Percentiles rank a stretch among this genome's conserved stretches.
phyloP scores from a whole-genome alignment of 225 moss, liverwort and hornwort genomes.

The Asterella californica region DNA sequence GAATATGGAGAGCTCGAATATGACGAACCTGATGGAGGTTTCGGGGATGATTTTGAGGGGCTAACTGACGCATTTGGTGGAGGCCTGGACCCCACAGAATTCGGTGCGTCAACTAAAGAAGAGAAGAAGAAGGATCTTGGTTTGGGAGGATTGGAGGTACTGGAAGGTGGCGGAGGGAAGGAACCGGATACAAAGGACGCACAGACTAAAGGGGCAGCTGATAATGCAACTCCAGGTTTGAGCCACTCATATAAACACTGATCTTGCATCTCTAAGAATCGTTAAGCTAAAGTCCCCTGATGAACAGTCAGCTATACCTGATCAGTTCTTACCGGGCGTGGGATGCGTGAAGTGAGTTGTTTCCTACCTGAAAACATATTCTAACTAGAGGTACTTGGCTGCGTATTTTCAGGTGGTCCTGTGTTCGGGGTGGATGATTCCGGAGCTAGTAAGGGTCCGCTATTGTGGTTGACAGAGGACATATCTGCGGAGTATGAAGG shows the following conservation, averaged over 20 bases:
- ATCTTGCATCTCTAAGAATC: not conserved
- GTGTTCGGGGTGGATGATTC: conserved; percentile 41
- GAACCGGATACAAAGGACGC: conserved; percentile 33
- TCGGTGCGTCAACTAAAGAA: conserved; percentile 74
- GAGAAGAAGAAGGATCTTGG: conserved; percentile 66
- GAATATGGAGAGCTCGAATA: conserved; percentile 93
- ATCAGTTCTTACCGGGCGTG: not conserved
- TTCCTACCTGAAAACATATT: not conserved
- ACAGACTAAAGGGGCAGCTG: conserved; percentile 13
- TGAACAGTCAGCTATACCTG: not conserved
- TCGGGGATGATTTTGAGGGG: conserved; percentile 98
- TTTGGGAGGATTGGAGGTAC: conserved; percentile 68
- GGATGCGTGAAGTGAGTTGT: not conserved
- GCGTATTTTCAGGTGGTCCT: conserved; percentile 41
- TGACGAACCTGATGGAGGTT: conserved; percentile 93
- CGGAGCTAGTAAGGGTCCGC: conserved; percentile 48
- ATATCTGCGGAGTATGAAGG: conserved; percentile 88
- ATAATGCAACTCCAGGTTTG: conserved; percentile 19
- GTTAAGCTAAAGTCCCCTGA: too few relatives aligned
- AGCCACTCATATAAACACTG: not conserved
- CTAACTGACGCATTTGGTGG: conserved; percentile 98
- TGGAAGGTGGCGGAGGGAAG: conserved; percentile 71
- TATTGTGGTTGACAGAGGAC: conserved; percentile 88
- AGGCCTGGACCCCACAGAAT: conserved; percentile 91
- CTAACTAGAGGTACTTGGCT: not conserved